Base-by-base conservation (phyloP, 139 green algal genomes). In the Nannochloris sp. region DNA sequence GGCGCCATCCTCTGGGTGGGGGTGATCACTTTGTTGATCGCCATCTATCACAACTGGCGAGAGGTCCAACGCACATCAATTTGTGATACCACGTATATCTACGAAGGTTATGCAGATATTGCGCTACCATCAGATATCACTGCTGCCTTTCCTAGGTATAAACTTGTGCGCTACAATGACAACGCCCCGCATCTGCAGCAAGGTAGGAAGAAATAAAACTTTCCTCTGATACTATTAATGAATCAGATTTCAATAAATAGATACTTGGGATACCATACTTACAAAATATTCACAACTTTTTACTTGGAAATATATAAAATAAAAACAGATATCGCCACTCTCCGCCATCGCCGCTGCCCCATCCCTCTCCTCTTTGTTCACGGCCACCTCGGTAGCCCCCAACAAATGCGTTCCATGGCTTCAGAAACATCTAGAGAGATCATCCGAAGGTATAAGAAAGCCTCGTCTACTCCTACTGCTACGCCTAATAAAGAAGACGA, bases 51-150 rank as follows among this genome's bases (percentile, higher is more conserved):
- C 19, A 51, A 19, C 42, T 51, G 42, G 42, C 42, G 19, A 19
- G 42, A 51, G 42, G 42, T 51, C 19, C 2, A 24, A 2, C n/a
- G 56, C 6, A 24, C 23, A 19, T 38, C 15, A 24, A 35, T 62
- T 24, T 78, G 71, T 38, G 64, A 78, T 27, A 78, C 71, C 9
- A 78, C 71, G 0, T 78, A 74, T 30, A 37, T 78, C 6, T 74
- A 42, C 19, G 33, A 72, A 45, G 64, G 51, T 13, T 78, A 78
- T 31, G 51, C 64, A 30, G 9, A 35, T 5, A 33, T 71, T 7
- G 12, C 12, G n/a, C 4, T 70, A n/a, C 23, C 55, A 36, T 27
- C 33, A 13, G 30, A 38, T 3, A 10, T 37, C 13, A 25, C 5
- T 23, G 15, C 15, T 12, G 2, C 15, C 3, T 38, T 25, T 24